Evolutionary conservation across 2,329 filamentous ascomycete genomes (phyloP).

Genomic region (Aureobasidium sp.): DNA sequence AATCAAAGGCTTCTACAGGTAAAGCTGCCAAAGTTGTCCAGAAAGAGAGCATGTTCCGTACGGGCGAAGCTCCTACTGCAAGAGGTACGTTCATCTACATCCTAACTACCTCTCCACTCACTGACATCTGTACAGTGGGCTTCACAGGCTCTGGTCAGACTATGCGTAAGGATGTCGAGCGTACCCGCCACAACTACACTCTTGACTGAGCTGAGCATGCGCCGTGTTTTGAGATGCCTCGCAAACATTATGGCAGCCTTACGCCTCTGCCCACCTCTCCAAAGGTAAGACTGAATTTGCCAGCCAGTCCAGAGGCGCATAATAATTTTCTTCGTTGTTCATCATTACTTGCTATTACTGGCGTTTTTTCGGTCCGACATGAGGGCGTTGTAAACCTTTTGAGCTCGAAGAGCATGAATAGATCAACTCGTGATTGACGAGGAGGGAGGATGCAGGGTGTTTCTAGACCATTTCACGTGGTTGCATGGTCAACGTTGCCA

Average conservation of each 20-base stretch:
- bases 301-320: not conserved
- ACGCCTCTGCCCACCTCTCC: not conserved
- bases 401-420: not conserved
- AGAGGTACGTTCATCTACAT: conserved; percentile 56
- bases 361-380: not conserved
- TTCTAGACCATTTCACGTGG: not conserved
- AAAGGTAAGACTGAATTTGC: not conserved
- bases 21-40: conserved; percentile 61
- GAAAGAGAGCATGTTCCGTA: conserved; percentile 97
- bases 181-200: conserved; percentile 79
- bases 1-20: conserved; percentile 52
- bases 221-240: not conserved
- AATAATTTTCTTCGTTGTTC: not conserved
- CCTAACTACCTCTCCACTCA: conserved; percentile 12
- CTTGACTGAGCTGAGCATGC: conserved; percentile 8
- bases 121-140: conserved; percentile 58
- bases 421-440: not conserved
- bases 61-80: conserved; percentile 75
- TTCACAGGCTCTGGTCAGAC: conserved; percentile 92
- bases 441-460: not conserved
- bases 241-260: not conserved
- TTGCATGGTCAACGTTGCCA: not conserved
- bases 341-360: not conserved
- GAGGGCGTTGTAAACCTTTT: not conserved
- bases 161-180: conserved; percentile 86